Conservation (phyloP, 2,329 filamentous ascomycete species). For the Penicillium janthinellum region DNA sequence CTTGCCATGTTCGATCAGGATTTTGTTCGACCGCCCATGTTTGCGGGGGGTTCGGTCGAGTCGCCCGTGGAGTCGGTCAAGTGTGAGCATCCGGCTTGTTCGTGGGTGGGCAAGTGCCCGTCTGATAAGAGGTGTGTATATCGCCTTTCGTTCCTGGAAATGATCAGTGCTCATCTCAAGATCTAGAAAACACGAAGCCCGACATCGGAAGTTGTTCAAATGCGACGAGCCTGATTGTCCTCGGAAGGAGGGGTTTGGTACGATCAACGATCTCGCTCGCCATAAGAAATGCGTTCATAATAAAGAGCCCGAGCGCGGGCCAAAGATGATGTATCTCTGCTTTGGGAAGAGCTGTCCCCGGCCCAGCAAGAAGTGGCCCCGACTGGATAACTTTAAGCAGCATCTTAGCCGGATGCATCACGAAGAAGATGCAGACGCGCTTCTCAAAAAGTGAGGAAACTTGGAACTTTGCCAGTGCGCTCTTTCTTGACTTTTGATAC, state of each 20-base stretch:
- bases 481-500: background rate
- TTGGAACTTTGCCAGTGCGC: too few species aligned
- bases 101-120: conserved; percentile 42
- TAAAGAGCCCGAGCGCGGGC: conserved; percentile 48
- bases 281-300: conserved; percentile 74
- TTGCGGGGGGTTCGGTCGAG: conserved; percentile 38
- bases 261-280: conserved; percentile 76
- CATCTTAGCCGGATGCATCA: conserved; percentile 73
- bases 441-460: conserved; percentile 52
- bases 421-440: conserved; percentile 45
- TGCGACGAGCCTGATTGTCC: conserved; percentile 63
- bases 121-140: conserved; percentile 43
- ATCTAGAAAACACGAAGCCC: conserved; percentile 70
- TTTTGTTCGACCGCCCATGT: conserved; percentile 11
- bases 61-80: conserved; percentile 41
- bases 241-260: conserved; percentile 70
- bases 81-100: conserved; percentile 35
- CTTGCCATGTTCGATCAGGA: conserved; percentile 22
- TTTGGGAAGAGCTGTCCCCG: conserved; percentile 57
- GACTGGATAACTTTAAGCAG: conserved; percentile 82
- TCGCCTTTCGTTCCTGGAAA: background rate
- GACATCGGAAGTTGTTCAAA: conserved; percentile 67
- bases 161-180: background rate
- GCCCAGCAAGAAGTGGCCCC: conserved; percentile 72
- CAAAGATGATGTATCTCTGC: conserved; percentile 62